Base-by-base conservation (phyloP, 371 early-diverging fungal genomes). In the Parasitella parasitica region DNA sequence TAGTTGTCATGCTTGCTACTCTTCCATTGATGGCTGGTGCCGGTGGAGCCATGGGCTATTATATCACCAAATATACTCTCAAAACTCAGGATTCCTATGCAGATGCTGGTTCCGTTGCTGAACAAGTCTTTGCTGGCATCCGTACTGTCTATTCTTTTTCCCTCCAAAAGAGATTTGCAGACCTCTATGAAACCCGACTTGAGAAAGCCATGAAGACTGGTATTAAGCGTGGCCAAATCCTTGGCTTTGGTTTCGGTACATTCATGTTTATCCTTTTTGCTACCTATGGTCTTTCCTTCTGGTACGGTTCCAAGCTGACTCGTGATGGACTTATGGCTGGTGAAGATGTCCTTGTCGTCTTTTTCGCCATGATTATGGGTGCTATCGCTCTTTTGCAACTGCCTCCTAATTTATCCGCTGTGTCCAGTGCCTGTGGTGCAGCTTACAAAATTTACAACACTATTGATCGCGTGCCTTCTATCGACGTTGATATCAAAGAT, bases 121-220 rank as follows among this genome's bases (percentile, higher is more conserved):
- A 80, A 63, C 80, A 98, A 71, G 93, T 87, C 0, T 80, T 98
- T 54, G 73, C 91, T 9, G 84, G 88, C 35, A 91, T 97, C 52
- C 87, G 96, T 50, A 97, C 97, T 11, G 92, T 96, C 28, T 86
- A 84, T 39, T 84, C 96, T 4, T 96, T 96, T 76, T 87, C 88
- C 58, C 86, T 87, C 16, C 91, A 94, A 75, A 69, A 81, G 20
- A 86, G 91, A 18, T 87, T 91, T 60, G 66, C 82, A 13, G 63
- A 67, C 6, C 73, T 86, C 26, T 98, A 93, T 78, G 71, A 73
- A 24, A 48, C 28, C 1, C 72, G 84, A 62, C 70, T 90, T 3
- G 71, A 64, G 16, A 71, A 77, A 32, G 93, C 91, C 4, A 78
- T 73, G 39, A 63, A 68, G 8, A 70, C 80, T 13, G 91, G 89